phyloP scores from a whole-genome alignment of 1,284 basidiomycete species.

The Malassezia globosa region DNA sequence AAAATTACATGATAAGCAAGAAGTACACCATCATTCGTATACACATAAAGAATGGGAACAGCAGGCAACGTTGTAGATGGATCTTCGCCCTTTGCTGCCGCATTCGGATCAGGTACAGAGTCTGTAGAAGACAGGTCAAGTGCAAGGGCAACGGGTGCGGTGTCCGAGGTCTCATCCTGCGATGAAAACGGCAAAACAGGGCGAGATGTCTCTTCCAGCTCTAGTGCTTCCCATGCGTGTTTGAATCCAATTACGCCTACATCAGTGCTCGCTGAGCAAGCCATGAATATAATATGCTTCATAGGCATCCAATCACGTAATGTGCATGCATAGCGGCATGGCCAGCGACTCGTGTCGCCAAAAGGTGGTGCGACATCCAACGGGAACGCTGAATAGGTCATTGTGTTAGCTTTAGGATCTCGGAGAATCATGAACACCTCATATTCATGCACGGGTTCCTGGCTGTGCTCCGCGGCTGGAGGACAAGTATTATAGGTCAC shows the following conservation, averaged over 20 bases:
- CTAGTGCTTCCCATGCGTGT: conserved; percentile 59
- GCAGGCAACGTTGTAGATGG: conserved; percentile 49
- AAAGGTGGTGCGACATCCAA: conserved; percentile 54
- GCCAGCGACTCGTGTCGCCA: conserved; percentile 53
- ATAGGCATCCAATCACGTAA: conserved; percentile 60
- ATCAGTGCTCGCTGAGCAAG: conserved; percentile 64
- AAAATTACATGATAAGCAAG: conserved; percentile 65
- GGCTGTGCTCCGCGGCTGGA: conserved; percentile 15
- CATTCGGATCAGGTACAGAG: conserved; percentile 54
- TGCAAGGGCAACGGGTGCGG: conserved; percentile 59
- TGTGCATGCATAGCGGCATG: conserved; percentile 52
- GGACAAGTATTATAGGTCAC: conserved; percentile 54
- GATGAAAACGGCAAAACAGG: conserved; percentile 55
- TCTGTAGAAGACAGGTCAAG: conserved; percentile 58
- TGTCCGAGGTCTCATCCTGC: conserved; percentile 62
- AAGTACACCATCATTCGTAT: conserved; percentile 68
- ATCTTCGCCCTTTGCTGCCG: conserved; percentile 50
- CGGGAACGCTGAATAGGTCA: conserved; percentile 51
- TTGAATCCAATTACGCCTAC: conserved; percentile 58
- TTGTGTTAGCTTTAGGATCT: conserved; percentile 56
- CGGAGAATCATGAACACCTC: conserved; percentile 58
- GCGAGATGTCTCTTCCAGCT: conserved; percentile 63
- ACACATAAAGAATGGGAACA: conserved; percentile 61
- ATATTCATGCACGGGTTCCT: conserved; percentile 49
- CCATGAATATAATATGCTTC: conserved; percentile 58